A percentile compares a stretch with the other conserved stretches of the same genome.
These are phyloP conservation scores for Tetragonia tetragonoides DNA, from an alignment of 148 eudicot genomes.

Conservation along the genomic window DNA sequence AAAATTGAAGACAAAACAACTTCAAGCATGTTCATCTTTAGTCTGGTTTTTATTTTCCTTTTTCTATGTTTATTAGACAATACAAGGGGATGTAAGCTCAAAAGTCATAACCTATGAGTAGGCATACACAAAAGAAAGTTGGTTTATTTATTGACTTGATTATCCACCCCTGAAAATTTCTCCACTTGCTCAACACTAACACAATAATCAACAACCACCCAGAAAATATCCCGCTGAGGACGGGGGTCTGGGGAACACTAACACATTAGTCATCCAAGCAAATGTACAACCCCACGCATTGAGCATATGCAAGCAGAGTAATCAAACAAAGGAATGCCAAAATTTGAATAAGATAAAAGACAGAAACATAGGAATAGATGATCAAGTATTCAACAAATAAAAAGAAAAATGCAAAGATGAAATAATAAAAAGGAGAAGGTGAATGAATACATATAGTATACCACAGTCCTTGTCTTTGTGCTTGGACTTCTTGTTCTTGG, in stretches of 20 bases:
- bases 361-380: neutral
- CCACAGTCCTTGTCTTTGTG: slow-evolving; percentile 76
- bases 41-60: neutral
- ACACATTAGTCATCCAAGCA: neutral
- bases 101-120: neutral
- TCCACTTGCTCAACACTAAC: neutral
- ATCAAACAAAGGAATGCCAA: too few relatives aligned
- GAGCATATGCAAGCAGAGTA: neutral
- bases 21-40: neutral
- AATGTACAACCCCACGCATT: neutral
- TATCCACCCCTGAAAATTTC: neutral
- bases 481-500: slow-evolving; percentile 67
- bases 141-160: neutral
- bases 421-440: neutral
- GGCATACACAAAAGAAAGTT: slow-evolving; percentile 3
- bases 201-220: neutral
- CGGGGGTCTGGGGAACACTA: neutral
- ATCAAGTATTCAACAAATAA: neutral
- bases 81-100: neutral
- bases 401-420: neutral
- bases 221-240: too few relatives aligned
- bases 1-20: slow-evolving; percentile 2
- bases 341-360: neutral
- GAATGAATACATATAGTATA: slow-evolving; percentile 19
- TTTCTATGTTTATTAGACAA: neutral